phyloP scores from a whole-genome alignment of 768 basidiomycete species.

The Tricholoma hemisulphureum region DNA sequence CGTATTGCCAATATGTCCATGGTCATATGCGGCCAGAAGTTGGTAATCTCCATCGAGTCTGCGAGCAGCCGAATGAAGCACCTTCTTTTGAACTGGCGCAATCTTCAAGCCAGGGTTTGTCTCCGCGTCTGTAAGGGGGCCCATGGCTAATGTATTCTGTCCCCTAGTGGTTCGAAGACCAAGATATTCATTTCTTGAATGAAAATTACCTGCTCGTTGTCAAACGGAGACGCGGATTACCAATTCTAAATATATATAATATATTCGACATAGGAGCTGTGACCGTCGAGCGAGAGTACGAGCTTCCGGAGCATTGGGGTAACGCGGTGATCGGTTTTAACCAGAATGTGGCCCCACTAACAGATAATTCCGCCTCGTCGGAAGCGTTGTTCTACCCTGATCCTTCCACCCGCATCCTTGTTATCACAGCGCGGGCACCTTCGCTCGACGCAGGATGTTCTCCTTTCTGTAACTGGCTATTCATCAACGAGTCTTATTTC shows the following conservation, averaged over 20 bases:
- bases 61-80: constrained; percentile 40
- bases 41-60: constrained; percentile 44
- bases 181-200: constrained; percentile 46
- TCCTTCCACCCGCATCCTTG: constrained; percentile 48
- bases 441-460: constrained; percentile 25
- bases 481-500: constrained; percentile 56
- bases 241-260: constrained; percentile 47
- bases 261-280: constrained; percentile 43
- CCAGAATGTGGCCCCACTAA: constrained; percentile 44
- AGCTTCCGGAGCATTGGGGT: constrained; percentile 54
- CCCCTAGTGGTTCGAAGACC: constrained; percentile 49
- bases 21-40: constrained; percentile 42
- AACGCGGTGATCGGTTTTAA: constrained; percentile 46
- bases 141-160: constrained; percentile 2
- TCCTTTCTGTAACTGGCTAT: constrained; percentile 46
- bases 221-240: constrained; percentile 33
- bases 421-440: constrained; percentile 44
- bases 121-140: not conserved
- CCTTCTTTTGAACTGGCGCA: constrained; percentile 50
- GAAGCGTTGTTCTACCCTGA: constrained; percentile 58
- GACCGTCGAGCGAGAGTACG: constrained; percentile 48
- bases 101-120: constrained; percentile 44
- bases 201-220: constrained; percentile 44
- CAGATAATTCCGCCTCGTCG: constrained; percentile 33
- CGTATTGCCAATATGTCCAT: constrained; percentile 37